A percentile compares a stretch with the other conserved stretches of the same genome.
phyloP scores from a whole-genome alignment of 2,329 filamentous ascomycete genomes.

The Ceratocystis cubensis region DNA sequence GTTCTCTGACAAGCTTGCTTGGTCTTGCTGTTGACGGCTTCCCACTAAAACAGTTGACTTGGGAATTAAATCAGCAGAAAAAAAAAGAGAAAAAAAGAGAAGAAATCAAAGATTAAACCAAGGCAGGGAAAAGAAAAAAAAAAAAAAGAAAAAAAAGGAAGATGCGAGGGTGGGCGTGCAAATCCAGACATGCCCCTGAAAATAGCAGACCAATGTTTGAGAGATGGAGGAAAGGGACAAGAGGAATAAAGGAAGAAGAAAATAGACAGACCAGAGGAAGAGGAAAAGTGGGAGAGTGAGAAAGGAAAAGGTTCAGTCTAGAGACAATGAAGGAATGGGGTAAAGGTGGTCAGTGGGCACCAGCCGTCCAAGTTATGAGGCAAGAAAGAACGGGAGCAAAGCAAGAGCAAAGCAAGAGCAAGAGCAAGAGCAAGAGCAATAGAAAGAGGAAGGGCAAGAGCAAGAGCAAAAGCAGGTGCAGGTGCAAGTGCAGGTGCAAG shows the following conservation, averaged over 20 bases:
- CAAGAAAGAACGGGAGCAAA: not conserved
- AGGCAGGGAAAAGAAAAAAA: not conserved
- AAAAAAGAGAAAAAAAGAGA: conserved; percentile 6
- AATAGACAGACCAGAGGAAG: not conserved
- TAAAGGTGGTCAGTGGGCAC: not conserved
- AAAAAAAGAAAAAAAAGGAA: conserved; percentile 5
- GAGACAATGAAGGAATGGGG: conserved; percentile 6
- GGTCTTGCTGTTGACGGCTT: not conserved
- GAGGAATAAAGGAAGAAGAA: conserved; percentile 12
- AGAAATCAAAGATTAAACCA: too few species aligned
- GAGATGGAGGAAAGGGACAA: conserved; percentile 12
- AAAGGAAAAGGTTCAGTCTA: not conserved
- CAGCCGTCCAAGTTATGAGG: not conserved
- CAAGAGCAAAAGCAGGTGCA: not conserved
- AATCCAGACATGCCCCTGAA: conserved; percentile 9
- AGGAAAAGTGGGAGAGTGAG: not conserved
- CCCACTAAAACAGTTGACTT: conserved; percentile 7
- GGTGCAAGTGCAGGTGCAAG: too few species aligned
- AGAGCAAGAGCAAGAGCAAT: not conserved
- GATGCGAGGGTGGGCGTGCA: conserved; percentile 1
- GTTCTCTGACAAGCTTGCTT: conserved; percentile 2
- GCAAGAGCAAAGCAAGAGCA: not conserved
- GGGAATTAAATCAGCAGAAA: not conserved
- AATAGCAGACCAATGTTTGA: conserved; percentile 13
- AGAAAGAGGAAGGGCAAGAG: not conserved